Base-by-base conservation (phyloP, 1,139 yeast species). In the Protomyces arabidopsidicola region DNA sequence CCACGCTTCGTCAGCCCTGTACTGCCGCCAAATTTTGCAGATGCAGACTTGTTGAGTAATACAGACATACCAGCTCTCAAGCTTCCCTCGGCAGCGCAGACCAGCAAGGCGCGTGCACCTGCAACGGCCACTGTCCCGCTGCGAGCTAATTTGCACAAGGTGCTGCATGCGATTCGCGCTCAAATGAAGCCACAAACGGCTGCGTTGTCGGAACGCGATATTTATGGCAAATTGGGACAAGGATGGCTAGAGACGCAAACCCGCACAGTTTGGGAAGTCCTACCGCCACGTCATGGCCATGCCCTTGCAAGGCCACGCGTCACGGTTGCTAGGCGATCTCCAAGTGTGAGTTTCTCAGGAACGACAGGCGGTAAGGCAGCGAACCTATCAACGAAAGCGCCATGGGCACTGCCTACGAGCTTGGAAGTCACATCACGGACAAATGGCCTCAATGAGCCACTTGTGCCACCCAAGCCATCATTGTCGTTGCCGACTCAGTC, bases 171-270 rank as follows among this genome's bases (percentile, higher is more conserved):
- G 22, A 45, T 27, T 4, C 45, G 22, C 6, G 42, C 31, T 18
- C 45, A 16, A 8, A 34, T 14, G 55, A 50, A 10, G n/a, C 34
- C 31, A 12, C 57, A 22, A 8, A 16, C 27, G n/a, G 48, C 48
- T 18, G 48, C 48, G 18, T 18, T 18, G 10, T n/a, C 48, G 24
- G 48, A 42, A 20, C 48, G 48, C 6, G 48, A 42, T 18, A 42
- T 42, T 18, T 42, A 42, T 42, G 48, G 48, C 48, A 42, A 42
- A 12, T 20, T 42, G 5, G 48, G 48, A 16, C 52, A 50, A 10
- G 48, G 31, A n/a, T 58, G 55, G 55, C 38, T 39, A n/a, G 62
- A 58, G 31, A 42, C 35, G 14, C 62, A 58, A 20, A 50, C 62
- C 16, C 39, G 62, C 27, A 24, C 62, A 6, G 31, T 58, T 10